A percentile compares a stretch with the other conserved stretches of the same genome.
These are phyloP conservation scores for Helicocarpus griseus DNA, from an alignment of 2,329 filamentous ascomycete species.

Conservation along the genomic window DNA sequence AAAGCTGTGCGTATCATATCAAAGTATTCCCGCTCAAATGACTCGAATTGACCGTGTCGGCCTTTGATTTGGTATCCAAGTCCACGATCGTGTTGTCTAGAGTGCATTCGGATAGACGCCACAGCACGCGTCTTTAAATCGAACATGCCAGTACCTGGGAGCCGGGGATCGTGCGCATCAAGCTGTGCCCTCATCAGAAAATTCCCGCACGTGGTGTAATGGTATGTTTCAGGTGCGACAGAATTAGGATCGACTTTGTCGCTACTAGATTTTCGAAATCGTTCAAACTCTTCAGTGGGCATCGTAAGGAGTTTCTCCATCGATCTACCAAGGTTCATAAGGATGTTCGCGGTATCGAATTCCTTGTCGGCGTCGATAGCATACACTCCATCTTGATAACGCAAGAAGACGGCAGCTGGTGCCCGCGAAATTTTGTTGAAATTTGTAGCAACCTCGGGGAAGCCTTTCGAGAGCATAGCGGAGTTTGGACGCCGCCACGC, in stretches of 20 bases:
- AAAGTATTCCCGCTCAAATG: conserved; percentile 89
- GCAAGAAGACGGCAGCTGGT: conserved; percentile 72
- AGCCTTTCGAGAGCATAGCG: conserved; percentile 56
- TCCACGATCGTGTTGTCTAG: conserved; percentile 59
- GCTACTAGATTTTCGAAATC: conserved; percentile 61
- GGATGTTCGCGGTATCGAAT: conserved; percentile 71
- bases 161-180: conserved; percentile 73
- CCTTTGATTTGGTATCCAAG: conserved; percentile 77
- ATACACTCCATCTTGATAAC: conserved; percentile 75
- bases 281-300: conserved; percentile 72
- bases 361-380: conserved; percentile 95
- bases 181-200: conserved; percentile 93
- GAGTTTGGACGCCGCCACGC: conserved; percentile 66
- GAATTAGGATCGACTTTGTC: conserved; percentile 58
- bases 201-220: conserved; percentile 78
- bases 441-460: conserved; percentile 49
- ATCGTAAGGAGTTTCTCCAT: conserved; percentile 93
- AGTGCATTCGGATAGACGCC: conserved; percentile 82
- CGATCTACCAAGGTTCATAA: conserved; percentile 87
- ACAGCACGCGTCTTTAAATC: conserved; percentile 94
- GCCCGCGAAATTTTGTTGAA: conserved; percentile 65
- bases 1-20: conserved; percentile 95
- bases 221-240: conserved; percentile 65
- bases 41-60: conserved; percentile 71
- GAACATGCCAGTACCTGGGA: conserved; percentile 89